These are phyloP conservation scores for Phytophthora colocasiae DNA, from an alignment of 352 stramenopile species.

Conservation along the genomic window DNA sequence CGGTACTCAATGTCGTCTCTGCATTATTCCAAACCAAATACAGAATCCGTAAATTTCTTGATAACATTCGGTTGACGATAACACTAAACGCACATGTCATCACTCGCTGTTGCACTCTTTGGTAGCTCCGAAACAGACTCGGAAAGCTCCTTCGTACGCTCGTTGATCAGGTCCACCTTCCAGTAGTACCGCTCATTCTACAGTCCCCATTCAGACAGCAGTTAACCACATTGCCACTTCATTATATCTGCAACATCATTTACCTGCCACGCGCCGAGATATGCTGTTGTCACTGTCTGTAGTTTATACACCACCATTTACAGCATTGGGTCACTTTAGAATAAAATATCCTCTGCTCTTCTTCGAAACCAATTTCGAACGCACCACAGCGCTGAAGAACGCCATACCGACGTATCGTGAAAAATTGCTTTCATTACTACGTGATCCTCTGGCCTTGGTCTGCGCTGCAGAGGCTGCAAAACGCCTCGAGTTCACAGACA, in stretches of 20 bases:
- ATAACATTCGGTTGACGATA: not conserved
- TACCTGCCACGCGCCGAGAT: slow-evolving; percentile 86
- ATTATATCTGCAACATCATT: too few relatives aligned
- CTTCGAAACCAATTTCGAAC: slow-evolving; percentile 16
- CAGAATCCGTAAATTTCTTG: not conserved
- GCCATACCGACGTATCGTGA: slow-evolving; percentile 84
- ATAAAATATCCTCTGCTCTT: not conserved
- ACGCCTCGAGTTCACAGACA: slow-evolving; percentile 30
- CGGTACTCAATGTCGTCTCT: slow-evolving; percentile 87
- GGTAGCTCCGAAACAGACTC: slow-evolving; percentile 69
- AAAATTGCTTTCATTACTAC: slow-evolving; percentile 63
- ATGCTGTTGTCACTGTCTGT: slow-evolving; percentile 75
- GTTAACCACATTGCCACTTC: not conserved
- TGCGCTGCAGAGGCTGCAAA: slow-evolving; percentile 40
- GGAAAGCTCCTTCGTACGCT: slow-evolving; percentile 81
- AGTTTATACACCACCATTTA: slow-evolving; percentile 7
- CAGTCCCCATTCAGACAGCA: slow-evolving; percentile 9
- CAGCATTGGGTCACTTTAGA: slow-evolving; percentile 5
- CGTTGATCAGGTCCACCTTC: slow-evolving; percentile 89
- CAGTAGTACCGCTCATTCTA: slow-evolving; percentile 90
- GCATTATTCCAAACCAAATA: slow-evolving; percentile 6
- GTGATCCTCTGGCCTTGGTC: slow-evolving; percentile 10
- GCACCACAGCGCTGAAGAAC: slow-evolving; percentile 86
- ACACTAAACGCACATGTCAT: slow-evolving; percentile 50
- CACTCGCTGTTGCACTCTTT: slow-evolving; percentile 59